phyloP scores from a whole-genome alignment of 192 early-diverging fungal genomes.

The Coemansia guatemalensis region DNA sequence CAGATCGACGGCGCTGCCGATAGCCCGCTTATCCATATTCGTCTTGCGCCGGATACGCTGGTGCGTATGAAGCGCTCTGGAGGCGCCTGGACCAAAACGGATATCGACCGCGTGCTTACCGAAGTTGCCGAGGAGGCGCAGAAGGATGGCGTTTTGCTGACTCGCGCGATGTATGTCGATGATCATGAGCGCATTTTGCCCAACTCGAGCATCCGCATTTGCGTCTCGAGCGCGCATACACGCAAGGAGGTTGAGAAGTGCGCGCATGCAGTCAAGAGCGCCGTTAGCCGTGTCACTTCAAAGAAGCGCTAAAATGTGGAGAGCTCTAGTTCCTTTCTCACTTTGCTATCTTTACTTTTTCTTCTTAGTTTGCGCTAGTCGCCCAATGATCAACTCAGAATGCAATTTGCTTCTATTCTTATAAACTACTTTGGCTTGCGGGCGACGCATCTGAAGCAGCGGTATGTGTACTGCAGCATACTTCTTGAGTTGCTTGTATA shows the following conservation, averaged over 20 bases:
- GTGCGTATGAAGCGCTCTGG: constrained; percentile 70
- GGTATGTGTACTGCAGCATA: constrained; percentile 86
- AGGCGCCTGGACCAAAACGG: constrained; percentile 50
- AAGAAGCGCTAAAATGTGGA: constrained; percentile 40
- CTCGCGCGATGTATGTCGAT: constrained; percentile 82
- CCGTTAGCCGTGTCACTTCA: constrained; percentile 54
- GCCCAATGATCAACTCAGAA: neutral
- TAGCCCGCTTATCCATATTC: constrained; percentile 78
- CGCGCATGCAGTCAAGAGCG: constrained; percentile 72
- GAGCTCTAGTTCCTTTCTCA: neutral
- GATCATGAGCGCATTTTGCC: constrained; percentile 76
- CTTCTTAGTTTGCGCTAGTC: neutral
- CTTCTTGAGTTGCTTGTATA: constrained; percentile 74
- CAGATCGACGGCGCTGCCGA: constrained; percentile 53
- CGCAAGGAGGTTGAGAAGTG: constrained; percentile 87
- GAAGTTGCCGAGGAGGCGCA: constrained; percentile 77
- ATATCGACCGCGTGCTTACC: constrained; percentile 63
- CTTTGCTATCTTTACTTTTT: neutral
- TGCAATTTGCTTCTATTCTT: neutral
- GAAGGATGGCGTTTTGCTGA: constrained; percentile 84
- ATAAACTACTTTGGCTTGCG: constrained; percentile 29
- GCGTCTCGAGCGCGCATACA: constrained; percentile 69
- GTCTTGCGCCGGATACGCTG: constrained; percentile 56
- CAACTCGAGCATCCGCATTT: constrained; percentile 81
- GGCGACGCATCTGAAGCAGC: constrained; percentile 47